Evolutionary conservation across 352 stramenopile species (phyloP), one percentile per base, ranked within the genome.

Genomic region (Phytophthora syringae): DNA sequence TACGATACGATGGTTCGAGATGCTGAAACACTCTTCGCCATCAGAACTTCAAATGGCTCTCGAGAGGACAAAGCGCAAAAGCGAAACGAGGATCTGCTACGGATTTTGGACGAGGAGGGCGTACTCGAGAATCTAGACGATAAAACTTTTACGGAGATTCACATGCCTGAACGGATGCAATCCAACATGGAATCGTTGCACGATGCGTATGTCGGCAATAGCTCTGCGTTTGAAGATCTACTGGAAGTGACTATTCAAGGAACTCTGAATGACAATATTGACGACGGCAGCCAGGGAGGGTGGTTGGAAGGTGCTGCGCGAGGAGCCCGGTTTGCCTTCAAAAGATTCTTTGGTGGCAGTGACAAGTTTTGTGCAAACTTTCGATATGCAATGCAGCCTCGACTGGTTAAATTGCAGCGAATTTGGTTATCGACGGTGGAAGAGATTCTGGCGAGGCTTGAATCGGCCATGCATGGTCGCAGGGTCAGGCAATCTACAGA

Each of bases 91-190:
- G 13, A 15, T 3, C 18, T 59, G 5, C 18, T 70, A 0, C n/a
- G 30, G 3, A 15, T 30, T 21, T 48, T 36, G 37, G 22, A 70
- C 0, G 5, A 45, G 13, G n/a, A 5, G n/a, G 16, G 18, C 15
- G 9, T 48, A 7, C 6, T 53, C 10, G 3, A 13, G 10, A 25
- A 9, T 11, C 20, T 50, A 15, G n/a, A 48, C 0, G 25, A 44
- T 4, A 13, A 45, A 0, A 25, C 9, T 1, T 20, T n/a, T n/a
- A 39, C n/a, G 3, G 34, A 50, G 25, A 20, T 70, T 11, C 45
- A 44, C 39, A 27, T 74, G 12, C 66, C 53, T 5, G 20, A 59
- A 11, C 53, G 60, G 2, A 36, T 74, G 20, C 60, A 74, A 70
- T 0, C 4, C 0, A 36, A 67, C 6, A 64, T 74, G 65, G 34